Percentiles rank a stretch among this genome's conserved stretches.
Evolutionary conservation across 345 rosid species (phyloP).

Genomic region (Mallotus nudiflorus): DNA sequence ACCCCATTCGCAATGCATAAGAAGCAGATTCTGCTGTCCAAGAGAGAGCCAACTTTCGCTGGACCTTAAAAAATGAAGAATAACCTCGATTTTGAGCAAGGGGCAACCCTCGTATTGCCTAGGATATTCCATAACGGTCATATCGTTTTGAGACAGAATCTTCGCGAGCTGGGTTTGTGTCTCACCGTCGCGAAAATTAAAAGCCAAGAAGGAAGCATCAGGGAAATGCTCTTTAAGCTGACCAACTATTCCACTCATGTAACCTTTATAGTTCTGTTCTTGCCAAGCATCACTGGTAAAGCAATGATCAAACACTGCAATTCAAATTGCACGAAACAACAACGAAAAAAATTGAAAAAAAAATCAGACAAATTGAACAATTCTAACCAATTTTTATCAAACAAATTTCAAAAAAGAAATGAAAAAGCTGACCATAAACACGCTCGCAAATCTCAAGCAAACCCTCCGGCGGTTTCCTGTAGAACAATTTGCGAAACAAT

Average conservation of each 20-base stretch:
- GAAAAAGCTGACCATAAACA: slow-evolving; percentile 67
- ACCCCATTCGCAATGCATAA: slow-evolving; percentile 90
- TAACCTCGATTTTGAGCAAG: slow-evolving; percentile 70
- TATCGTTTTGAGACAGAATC: slow-evolving; percentile 63
- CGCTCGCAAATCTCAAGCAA: slow-evolving; percentile 88
- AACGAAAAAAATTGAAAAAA: too few relatives aligned
- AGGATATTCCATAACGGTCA: slow-evolving; percentile 97
- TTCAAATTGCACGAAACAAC: not conserved
- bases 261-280: slow-evolving; percentile 59
- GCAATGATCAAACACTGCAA: slow-evolving; percentile 90
- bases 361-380: not conserved
- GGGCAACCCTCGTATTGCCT: slow-evolving; percentile 93
- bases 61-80: slow-evolving; percentile 90
- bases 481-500: slow-evolving; percentile 77
- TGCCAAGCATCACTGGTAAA: slow-evolving; percentile 66
- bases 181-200: slow-evolving; percentile 84
- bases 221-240: slow-evolving; percentile 74
- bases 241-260: slow-evolving; percentile 61
- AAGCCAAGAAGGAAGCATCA: slow-evolving; percentile 77
- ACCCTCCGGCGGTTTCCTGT: slow-evolving; percentile 89
- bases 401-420: too few relatives aligned
- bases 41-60: slow-evolving; percentile 96
- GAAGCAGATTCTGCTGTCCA: slow-evolving; percentile 65
- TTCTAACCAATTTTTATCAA: too few relatives aligned
- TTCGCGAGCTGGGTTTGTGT: slow-evolving; percentile 55